Evolutionary conservation across 305 asterid genomes (phyloP).

Genomic region (Solanum hybrid): DNA sequence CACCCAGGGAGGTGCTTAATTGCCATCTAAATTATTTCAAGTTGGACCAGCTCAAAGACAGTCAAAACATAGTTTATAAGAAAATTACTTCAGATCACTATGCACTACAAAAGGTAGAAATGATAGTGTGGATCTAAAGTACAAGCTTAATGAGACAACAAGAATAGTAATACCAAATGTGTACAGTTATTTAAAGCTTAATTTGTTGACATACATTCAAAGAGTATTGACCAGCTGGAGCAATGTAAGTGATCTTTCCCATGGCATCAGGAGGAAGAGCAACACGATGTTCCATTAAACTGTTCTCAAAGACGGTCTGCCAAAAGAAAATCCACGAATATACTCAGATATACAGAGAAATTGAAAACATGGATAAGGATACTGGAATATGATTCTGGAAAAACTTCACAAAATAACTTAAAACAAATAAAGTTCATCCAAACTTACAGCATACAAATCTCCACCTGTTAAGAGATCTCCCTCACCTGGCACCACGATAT

Average conservation of each 20-base stretch:
- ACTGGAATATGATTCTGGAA: background rate
- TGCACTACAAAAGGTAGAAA: background rate
- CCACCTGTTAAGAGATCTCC: conserved; percentile 90
- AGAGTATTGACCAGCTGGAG: conserved; percentile 91
- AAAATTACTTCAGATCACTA: background rate
- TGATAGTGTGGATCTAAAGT: background rate
- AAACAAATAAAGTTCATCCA: conserved; percentile 2
- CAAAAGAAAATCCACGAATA: conserved; percentile 5
- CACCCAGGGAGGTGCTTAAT: background rate
- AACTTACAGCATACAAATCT: conserved; percentile 87
- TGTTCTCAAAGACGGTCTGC: conserved; percentile 87
- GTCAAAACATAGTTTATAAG: background rate
- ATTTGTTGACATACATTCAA: conserved; percentile 48
- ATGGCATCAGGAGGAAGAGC: conserved; percentile 95
- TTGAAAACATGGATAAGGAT: background rate
- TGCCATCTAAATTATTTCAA: conserved; percentile 3
- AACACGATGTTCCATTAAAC: conserved; percentile 81
- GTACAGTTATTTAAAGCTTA: background rate
- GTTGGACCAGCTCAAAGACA: background rate
- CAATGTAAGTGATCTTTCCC: conserved; percentile 91
- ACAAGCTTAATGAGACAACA: background rate
- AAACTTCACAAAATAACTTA: background rate
- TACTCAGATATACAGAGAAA: background rate
- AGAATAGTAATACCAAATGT: background rate
- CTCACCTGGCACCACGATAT: conserved; percentile 49